Percentiles rank a stretch among this genome's conserved stretches.
phyloP scores from a whole-genome alignment of 129 eudicot species.

The Cynara cardunculus region DNA sequence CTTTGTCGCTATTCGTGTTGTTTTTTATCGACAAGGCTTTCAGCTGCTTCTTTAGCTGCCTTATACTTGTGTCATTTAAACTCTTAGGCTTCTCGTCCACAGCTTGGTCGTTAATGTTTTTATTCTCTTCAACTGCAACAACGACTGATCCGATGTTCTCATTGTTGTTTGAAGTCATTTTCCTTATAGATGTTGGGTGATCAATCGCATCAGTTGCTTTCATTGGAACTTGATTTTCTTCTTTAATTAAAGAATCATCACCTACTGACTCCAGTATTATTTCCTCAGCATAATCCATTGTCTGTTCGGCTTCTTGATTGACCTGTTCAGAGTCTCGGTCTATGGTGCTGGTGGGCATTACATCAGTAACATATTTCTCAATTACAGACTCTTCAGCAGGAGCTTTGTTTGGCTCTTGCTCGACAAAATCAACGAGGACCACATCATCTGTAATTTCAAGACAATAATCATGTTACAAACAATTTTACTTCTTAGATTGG shows the following conservation, averaged over 20 bases:
- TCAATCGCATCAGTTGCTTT: not conserved
- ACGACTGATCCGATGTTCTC: slow-evolving; percentile 36
- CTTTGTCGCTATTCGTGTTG: not conserved
- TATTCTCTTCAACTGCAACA: slow-evolving; percentile 11
- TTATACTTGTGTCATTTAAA: slow-evolving; percentile 16
- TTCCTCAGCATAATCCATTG: not conserved
- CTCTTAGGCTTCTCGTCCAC: slow-evolving; percentile 9
- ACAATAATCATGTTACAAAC: not conserved
- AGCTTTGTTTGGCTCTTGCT: not conserved
- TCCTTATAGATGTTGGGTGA: not conserved
- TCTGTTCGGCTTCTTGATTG: slow-evolving; percentile 2
- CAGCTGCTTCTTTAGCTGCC: slow-evolving; percentile 41
- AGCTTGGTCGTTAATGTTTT: not conserved
- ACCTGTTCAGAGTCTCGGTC: not conserved
- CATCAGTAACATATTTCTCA: not conserved
- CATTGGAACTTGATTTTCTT: slow-evolving; percentile 9
- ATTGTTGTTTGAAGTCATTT: slow-evolving; percentile 23
- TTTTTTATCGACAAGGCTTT: slow-evolving; percentile 26
- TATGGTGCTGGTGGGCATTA: not conserved
- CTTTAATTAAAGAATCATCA: not conserved
- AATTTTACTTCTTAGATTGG: not conserved
- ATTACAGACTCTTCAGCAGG: not conserved
- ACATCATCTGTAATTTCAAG: not conserved
- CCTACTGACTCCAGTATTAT: not conserved
- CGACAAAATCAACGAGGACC: not conserved